Evolutionary conservation across 2,329 filamentous ascomycete species (phyloP), one percentile per base, ranked within the genome.

Genomic region (Colletotrichum costaricense): DNA sequence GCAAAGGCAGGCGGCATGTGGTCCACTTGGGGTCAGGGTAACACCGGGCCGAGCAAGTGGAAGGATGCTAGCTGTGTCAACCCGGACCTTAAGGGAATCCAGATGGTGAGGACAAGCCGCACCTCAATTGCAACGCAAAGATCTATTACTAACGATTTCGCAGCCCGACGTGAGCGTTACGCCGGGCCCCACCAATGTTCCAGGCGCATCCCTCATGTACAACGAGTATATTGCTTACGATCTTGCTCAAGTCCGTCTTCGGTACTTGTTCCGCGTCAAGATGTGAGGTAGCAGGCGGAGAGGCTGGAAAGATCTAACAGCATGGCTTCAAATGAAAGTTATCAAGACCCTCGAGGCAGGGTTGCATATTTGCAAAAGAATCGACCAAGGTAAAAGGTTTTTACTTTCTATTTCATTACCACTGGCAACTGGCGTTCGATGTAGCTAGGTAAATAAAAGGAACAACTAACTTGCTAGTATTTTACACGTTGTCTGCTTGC

Each of bases 151-250:
- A 52, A 76, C 54, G 19, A 24, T 70, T 66, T 14, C 4, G 42
- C 73, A 89, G 87, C 90, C 90, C 56, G 88, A 92, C 76, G 81
- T 82, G 0, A 80, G 79, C 2, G 79, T 83, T 2, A 79, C 75
- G 8, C 88, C 90, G 0, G 87, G 86, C 0, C 67, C 80, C 1
- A 92, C 89, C 0, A 81, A 85, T 0, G 79, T 89, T 0, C 38
- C 75, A 0, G 78, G 81, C 12, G 86, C 89, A 0, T 82, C 80
- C 33, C 84, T 95, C 26, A 80, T 83, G 63, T 94, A 94, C 83
- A 94, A 95, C 78, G 93, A 95, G 83, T 94, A 91, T 80, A 94
- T 94, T 74, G 87, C 87, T 64, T 95, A 95, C 77, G 88, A 94
- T 75, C 84, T 93, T 3, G 86, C 91, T 0, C 93, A 95, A 80